Conservation (phyloP, 495 filamentous ascomycete species). For the Aspergillus sclerotiicarbonarius region DNA sequence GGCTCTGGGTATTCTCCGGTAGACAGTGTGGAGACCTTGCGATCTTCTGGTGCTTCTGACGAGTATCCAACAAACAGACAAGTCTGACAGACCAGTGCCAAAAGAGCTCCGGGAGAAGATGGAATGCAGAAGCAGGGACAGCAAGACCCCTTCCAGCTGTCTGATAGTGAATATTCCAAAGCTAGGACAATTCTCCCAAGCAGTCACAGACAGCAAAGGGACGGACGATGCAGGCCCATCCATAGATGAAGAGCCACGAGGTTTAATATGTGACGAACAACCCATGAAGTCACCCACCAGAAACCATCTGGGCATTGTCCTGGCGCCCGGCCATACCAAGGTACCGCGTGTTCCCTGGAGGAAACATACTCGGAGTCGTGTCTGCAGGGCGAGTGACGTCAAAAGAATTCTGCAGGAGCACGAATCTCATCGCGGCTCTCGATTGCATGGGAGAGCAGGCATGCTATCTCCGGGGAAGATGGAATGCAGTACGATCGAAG, state of each 20-base stretch:
- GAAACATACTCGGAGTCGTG: neutral
- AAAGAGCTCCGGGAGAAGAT: too few relatives aligned
- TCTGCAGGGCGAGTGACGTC: neutral
- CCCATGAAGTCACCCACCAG: neutral
- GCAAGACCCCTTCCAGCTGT: neutral
- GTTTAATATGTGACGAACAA: neutral
- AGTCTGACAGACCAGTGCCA: too few relatives aligned
- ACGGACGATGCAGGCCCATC: neutral
- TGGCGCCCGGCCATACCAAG: slow-evolving; percentile 5
- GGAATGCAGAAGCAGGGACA: neutral
- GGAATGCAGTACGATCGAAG: neutral
- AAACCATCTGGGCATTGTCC: neutral
- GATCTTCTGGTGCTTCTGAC: too few relatives aligned
- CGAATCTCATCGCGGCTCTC: neutral
- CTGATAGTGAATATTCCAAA: neutral
- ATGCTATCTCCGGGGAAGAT: neutral
- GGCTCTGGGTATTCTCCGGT: too few relatives aligned
- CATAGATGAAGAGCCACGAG: neutral
- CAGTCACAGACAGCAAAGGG: neutral
- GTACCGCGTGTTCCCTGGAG: neutral
- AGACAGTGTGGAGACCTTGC: too few relatives aligned
- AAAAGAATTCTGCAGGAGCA: neutral
- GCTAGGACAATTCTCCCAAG: neutral
- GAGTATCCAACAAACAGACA: too few relatives aligned
- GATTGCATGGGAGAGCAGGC: neutral